Percentiles rank a stretch among this genome's conserved stretches.
These are phyloP conservation scores for Diospyros lotus DNA, from an alignment of 148 eudicot species.

Conservation along the genomic window DNA sequence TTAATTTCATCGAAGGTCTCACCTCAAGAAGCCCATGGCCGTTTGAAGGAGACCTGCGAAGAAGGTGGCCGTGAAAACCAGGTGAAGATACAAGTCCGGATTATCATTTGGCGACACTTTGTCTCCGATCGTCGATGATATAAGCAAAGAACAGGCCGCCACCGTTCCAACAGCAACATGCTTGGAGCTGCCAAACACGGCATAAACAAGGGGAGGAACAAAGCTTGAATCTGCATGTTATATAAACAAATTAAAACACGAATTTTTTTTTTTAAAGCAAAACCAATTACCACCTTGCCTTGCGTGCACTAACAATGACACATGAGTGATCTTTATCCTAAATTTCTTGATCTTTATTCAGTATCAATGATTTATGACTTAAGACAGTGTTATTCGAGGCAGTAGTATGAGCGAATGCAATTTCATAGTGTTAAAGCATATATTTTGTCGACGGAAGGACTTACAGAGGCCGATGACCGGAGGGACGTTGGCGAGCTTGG, in stretches of 20 bases:
- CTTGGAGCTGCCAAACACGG: constrained; percentile 73
- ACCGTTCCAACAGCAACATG: constrained; percentile 77
- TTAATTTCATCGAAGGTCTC: neutral
- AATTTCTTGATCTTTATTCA: too few relatives aligned
- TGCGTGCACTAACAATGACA: too few relatives aligned
- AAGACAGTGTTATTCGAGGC: too few relatives aligned
- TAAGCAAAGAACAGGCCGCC: constrained; percentile 65
- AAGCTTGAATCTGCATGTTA: constrained; percentile 66
- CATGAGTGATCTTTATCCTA: too few relatives aligned
- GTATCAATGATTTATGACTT: too few relatives aligned
- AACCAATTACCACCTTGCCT: too few relatives aligned
- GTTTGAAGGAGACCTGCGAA: constrained; percentile 57
- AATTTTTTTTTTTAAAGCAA: too few relatives aligned
- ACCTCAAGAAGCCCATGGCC: constrained; percentile 68
- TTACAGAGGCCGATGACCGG: constrained; percentile 88
- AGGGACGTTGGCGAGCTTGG: constrained; percentile 73
- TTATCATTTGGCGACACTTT: constrained; percentile 31
- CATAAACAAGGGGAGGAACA: constrained; percentile 74
- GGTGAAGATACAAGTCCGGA: constrained; percentile 41
- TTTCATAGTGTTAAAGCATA: too few relatives aligned
- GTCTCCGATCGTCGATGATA: constrained; percentile 40
- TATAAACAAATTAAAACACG: too few relatives aligned
- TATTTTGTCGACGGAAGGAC: constrained; percentile 1
- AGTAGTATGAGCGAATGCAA: too few relatives aligned
- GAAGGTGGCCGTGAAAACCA: constrained; percentile 70